Conservation (phyloP, 2,329 filamentous ascomycete genomes). For the Hypocreales sp. region DNA sequence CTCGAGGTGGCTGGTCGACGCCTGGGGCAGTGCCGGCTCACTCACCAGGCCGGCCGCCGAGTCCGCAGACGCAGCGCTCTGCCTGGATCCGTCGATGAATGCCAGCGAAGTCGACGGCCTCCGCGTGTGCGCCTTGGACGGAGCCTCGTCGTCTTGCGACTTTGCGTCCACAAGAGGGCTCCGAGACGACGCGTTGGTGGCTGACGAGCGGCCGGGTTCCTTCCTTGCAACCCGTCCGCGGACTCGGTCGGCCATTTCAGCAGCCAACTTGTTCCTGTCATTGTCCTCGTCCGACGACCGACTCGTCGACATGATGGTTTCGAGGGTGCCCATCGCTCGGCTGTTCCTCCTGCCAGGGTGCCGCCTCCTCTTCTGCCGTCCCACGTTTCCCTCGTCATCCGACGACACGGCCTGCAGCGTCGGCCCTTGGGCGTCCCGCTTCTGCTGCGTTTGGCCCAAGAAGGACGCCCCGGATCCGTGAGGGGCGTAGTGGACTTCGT, state of each 20-base stretch:
- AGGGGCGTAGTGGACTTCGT: constrained; percentile 48
- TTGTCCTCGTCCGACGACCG: constrained; percentile 48
- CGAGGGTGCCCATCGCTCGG: constrained; percentile 43
- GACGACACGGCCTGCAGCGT: constrained; percentile 42
- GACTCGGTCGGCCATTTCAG: constrained; percentile 38
- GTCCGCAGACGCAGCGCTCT: constrained; percentile 11
- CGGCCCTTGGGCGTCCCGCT: constrained; percentile 24
- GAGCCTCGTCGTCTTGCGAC: constrained; percentile 5
- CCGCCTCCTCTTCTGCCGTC: constrained; percentile 23
- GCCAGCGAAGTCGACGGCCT: constrained; percentile 18
- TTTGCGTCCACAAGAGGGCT: constrained; percentile 13
- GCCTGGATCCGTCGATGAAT: constrained; percentile 20
- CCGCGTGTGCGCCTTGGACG: constrained; percentile 8
- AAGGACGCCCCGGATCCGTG: constrained; percentile 42
- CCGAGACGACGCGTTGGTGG: constrained; percentile 14
- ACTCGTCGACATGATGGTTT: constrained; percentile 53
- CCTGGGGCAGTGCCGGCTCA: constrained; percentile 40
- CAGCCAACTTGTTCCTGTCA: constrained; percentile 42
- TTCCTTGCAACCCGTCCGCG: constrained; percentile 31
- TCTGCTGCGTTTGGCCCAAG: constrained; percentile 14
- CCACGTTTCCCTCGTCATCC: constrained; percentile 34
- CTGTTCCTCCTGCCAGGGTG: constrained; percentile 29
- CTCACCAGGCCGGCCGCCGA: constrained; percentile 31
- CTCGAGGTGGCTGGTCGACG: constrained; percentile 34
- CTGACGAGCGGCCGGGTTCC: constrained; percentile 15